These are phyloP conservation scores for Apium graveolens DNA, from an alignment of 129 eudicot species.

Conservation along the genomic window DNA sequence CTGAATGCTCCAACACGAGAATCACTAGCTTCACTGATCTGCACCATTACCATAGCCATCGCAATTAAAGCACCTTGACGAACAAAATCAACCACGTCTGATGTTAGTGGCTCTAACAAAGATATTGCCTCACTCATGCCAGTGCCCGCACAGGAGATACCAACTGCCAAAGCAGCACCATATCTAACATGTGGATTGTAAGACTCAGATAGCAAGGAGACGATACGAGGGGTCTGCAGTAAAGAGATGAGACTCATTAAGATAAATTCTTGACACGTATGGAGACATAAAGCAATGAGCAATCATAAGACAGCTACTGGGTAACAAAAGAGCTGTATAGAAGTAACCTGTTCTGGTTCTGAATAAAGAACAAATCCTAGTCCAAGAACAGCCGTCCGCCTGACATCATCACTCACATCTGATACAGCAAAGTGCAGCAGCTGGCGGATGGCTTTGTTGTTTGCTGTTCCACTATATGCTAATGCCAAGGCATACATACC, in stretches of 20 bases:
- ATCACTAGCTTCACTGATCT: constrained; percentile 92
- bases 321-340: background rate
- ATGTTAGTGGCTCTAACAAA: constrained; percentile 87
- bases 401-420: constrained; percentile 94
- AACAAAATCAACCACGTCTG: constrained; percentile 91
- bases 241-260: background rate
- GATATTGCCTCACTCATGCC: constrained; percentile 97
- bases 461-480: constrained; percentile 93
- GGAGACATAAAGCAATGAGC: background rate
- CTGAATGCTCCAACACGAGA: constrained; percentile 97
- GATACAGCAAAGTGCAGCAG: constrained; percentile 95
- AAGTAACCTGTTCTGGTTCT: constrained; percentile 93
- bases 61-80: constrained; percentile 99
- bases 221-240: constrained; percentile 78
- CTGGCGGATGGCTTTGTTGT: constrained; percentile 93
- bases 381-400: constrained; percentile 92
- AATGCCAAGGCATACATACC: constrained; percentile 97
- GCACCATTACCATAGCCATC: constrained; percentile 99
- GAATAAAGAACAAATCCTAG: constrained; percentile 94
- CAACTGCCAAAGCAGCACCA: constrained; percentile 97
- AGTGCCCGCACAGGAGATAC: constrained; percentile 96
- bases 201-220: constrained; percentile 72
- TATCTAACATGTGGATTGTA: constrained; percentile 97
- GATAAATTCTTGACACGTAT: too few relatives aligned
- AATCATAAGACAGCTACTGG: background rate